Conservation (phyloP, 805 yeast genomes). For the Sporopachydermia quercuum region DNA sequence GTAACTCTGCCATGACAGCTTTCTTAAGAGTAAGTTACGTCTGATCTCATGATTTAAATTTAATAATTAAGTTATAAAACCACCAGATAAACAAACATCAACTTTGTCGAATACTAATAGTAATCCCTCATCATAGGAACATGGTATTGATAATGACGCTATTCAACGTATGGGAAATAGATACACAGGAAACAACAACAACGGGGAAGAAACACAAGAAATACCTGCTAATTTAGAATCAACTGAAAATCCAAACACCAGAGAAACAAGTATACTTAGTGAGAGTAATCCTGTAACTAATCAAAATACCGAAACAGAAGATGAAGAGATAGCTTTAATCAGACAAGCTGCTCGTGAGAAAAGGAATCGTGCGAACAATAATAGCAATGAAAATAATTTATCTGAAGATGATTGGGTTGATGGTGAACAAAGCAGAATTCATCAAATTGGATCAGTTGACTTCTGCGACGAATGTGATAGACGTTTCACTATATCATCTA, state of each 20-base stretch:
- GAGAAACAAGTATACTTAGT: not conserved
- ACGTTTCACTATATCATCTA: slow-evolving; percentile 48
- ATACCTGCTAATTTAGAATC: not conserved
- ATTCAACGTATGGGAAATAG: not conserved
- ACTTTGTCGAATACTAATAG: too few relatives aligned
- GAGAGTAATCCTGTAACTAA: too few relatives aligned
- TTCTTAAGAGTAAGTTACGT: not conserved
- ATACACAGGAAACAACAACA: not conserved
- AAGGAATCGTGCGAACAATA: slow-evolving; percentile 22
- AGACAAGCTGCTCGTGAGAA: slow-evolving; percentile 27
- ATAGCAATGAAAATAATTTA: slow-evolving; percentile 16
- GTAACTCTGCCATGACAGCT: slow-evolving; percentile 1
- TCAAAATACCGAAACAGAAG: slow-evolving; percentile 4
- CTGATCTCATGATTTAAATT: too few relatives aligned
- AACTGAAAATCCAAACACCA: not conserved
- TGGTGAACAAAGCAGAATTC: slow-evolving; percentile 17
- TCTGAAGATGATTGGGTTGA: slow-evolving; percentile 24
- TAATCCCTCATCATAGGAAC: not conserved
- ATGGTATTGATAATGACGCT: not conserved
- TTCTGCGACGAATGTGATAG: slow-evolving; percentile 49
- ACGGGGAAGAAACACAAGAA: not conserved
- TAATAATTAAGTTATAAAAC: too few relatives aligned
- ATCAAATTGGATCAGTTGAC: slow-evolving; percentile 34
- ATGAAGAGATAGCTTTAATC: slow-evolving; percentile 18
- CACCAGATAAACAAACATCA: too few relatives aligned